Evolutionary conservation across 2,329 filamentous ascomycete genomes (phyloP), one percentile per base, ranked within the genome.

Genomic region (Coniochaeta sp.): DNA sequence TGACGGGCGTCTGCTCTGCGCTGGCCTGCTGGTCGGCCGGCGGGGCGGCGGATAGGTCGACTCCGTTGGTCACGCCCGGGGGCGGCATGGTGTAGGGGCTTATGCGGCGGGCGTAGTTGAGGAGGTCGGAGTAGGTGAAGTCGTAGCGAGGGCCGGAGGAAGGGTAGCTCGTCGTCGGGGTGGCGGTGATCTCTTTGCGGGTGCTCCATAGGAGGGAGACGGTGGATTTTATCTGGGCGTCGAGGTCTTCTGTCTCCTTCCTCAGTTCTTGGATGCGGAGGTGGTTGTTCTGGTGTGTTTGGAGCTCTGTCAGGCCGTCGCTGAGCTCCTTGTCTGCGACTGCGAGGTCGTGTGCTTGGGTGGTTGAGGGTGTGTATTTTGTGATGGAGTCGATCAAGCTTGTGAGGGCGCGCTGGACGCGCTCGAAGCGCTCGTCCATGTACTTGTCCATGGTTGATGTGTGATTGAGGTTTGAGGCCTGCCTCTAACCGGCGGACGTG

Each of bases 11-110:
- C 34, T 34, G 3, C 38, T 40, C 14, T 26, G 59, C 36, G 34
- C 59, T 44, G 17, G 61, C 61, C 12, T 31, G 24, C 11, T 58
- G 22, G 34, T 19, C 75, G 62, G 69, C 74, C 60, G 69, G 64
- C 43, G 67, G 61, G 31, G 62, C 50, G 72, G 68, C 50, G 72
- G 68, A 71, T 61, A 64, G n/a, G 22, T 71, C 67, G 22, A 74
- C 60, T 24, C 73, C 70, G 63, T 80, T 79, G 14, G 77, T 72
- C 57, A 78, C 76, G 55, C 77, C 76, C 0, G 84, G 84, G 0
- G 87, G 87, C 0, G 91, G 90, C 14, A 91, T 81, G 0, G 91
- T 93, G 64, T 88, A 91, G 70, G 87, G 89, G 71, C 87, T 89
- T 69, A 96, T 95, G 64, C 88, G 86, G 50, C 88, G 88, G 24